Conservation (phyloP, 768 basidiomycete species). For the Tulasnella sp. region DNA sequence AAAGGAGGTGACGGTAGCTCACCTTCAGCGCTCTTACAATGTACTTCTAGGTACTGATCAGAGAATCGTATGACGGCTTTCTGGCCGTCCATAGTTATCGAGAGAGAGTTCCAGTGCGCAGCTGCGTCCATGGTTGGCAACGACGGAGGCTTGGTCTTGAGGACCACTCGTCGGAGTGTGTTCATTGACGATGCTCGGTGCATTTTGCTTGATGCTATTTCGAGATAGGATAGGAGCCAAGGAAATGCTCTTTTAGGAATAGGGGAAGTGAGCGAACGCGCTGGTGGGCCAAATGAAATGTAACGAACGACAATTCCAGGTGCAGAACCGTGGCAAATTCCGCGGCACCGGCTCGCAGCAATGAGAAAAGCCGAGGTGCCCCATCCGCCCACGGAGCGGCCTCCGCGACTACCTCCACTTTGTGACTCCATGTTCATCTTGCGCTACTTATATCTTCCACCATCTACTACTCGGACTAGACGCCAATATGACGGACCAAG, state of each 20-base stretch:
- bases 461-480: too few species aligned
- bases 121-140: neutral
- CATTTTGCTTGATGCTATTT: neutral
- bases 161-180: neutral
- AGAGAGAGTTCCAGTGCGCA: neutral
- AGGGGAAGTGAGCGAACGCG: neutral
- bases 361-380: too few species aligned
- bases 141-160: neutral
- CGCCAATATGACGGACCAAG: neutral
- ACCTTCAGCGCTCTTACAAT: neutral
- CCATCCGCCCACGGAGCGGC: neutral
- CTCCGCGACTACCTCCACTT: neutral
- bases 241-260: neutral
- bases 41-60: slow-evolving; percentile 1
- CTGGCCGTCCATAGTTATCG: slow-evolving; percentile 4
- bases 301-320: neutral
- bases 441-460: too few species aligned
- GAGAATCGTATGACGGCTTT: slow-evolving; percentile 8
- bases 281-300: neutral
- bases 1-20: neutral
- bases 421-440: neutral
- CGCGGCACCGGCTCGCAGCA: neutral
- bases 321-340: neutral
- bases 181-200: neutral
- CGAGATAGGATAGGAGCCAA: neutral